These are phyloP conservation scores for Leishmania aethiopica DNA, from an alignment of 208 protist species.

Conservation along the genomic window DNA sequence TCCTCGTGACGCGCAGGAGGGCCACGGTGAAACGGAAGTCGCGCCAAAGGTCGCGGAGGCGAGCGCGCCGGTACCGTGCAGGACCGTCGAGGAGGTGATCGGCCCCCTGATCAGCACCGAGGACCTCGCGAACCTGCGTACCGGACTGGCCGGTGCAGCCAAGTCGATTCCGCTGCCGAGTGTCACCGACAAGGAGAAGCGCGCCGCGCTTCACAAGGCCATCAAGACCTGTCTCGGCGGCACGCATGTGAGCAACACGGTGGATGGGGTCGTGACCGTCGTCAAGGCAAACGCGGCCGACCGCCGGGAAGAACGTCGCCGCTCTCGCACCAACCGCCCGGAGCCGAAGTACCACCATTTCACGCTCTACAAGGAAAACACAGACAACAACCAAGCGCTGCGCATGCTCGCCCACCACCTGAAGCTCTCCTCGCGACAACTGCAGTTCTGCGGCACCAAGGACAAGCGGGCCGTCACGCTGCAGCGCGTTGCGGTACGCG, in stretches of 20 bases:
- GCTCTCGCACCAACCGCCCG: slow-evolving; percentile 32
- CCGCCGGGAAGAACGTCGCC: slow-evolving; percentile 61
- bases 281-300: slow-evolving; percentile 59
- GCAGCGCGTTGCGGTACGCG: slow-evolving; percentile 86
- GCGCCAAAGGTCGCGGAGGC: neutral
- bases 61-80: neutral
- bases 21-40: neutral
- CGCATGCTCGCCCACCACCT: slow-evolving; percentile 67
- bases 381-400: slow-evolving; percentile 87
- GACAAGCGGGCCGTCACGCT: slow-evolving; percentile 95
- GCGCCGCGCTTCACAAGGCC: slow-evolving; percentile 59
- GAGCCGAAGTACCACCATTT: slow-evolving; percentile 82
- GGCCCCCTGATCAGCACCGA: slow-evolving; percentile 35
- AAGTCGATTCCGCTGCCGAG: slow-evolving; percentile 35
- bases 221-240: slow-evolving; percentile 57
- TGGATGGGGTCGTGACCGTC: slow-evolving; percentile 56
- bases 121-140: slow-evolving; percentile 53
- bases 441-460: slow-evolving; percentile 95
- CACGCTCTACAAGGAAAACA: slow-evolving; percentile 95
- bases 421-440: slow-evolving; percentile 53
- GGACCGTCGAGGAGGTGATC: slow-evolving; percentile 27
- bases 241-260: slow-evolving; percentile 74
- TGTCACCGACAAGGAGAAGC: slow-evolving; percentile 62
- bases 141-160: slow-evolving; percentile 29
- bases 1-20: slow-evolving; percentile 4